Conservation (phyloP, 192 early-diverging fungal genomes). For the Backusella tarrabulga region DNA sequence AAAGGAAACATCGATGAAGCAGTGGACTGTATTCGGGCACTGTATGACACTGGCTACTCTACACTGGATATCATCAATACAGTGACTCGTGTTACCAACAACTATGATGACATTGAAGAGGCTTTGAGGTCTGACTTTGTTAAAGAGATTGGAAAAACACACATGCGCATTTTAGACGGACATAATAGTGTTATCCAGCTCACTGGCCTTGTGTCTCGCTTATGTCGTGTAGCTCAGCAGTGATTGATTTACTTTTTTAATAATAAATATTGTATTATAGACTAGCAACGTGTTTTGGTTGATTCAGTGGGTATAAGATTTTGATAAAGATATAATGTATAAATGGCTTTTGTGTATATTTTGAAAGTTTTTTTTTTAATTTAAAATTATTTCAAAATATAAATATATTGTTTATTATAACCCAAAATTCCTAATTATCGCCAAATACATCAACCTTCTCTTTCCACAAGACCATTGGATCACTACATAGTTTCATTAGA, state of each 20-base stretch:
- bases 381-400: too few relatives aligned
- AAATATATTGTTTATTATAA: background rate
- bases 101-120: constrained; percentile 72
- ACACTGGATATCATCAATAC: constrained; percentile 90
- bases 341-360: too few relatives aligned
- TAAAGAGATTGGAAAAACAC: constrained; percentile 88
- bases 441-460: background rate
- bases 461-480: background rate
- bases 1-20: constrained; percentile 71
- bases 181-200: constrained; percentile 84
- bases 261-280: background rate
- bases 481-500: background rate
- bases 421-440: constrained; percentile 15
- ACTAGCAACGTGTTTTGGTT: background rate
- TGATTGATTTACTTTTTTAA: background rate
- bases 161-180: constrained; percentile 92
- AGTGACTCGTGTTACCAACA: constrained; percentile 88
- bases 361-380: too few relatives aligned
- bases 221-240: constrained; percentile 42
- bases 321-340: too few relatives aligned
- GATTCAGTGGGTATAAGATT: background rate
- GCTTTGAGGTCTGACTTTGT: constrained; percentile 83
- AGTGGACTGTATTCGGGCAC: constrained; percentile 57
- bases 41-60: constrained; percentile 87
- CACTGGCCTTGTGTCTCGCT: constrained; percentile 73